Conservation (phyloP, 805 yeast genomes). For the Metschnikowia similis region DNA sequence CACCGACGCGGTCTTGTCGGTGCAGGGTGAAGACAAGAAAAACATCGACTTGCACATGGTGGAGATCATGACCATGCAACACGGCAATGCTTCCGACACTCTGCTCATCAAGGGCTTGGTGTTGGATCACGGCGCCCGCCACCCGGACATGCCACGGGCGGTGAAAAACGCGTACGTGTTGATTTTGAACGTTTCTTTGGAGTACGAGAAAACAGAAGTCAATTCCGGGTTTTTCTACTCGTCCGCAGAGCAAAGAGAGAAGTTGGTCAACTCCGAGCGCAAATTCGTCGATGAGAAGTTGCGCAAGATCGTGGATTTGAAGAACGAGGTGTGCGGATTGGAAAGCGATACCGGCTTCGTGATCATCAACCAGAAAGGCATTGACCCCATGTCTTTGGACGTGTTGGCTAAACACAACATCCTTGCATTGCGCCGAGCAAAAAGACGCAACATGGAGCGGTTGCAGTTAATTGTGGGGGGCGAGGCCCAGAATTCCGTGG, state of each 20-base stretch:
- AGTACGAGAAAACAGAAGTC: constrained; percentile 96
- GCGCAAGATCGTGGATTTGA: constrained; percentile 84
- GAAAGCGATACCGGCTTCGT: constrained; percentile 77
- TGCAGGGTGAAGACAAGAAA: constrained; percentile 46
- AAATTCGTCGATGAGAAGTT: constrained; percentile 92
- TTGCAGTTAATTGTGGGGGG: constrained; percentile 95
- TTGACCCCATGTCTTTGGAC: constrained; percentile 96
- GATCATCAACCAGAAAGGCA: constrained; percentile 95
- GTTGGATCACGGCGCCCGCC: constrained; percentile 96
- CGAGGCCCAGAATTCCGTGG: constrained; percentile 95
- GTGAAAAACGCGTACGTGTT: constrained; percentile 80
- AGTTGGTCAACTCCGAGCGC: constrained; percentile 88
- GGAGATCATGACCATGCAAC: constrained; percentile 98
- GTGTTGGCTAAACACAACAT: constrained; percentile 89
- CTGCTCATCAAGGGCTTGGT: constrained; percentile 83
- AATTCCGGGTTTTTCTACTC: constrained; percentile 94
- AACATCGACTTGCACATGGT: constrained; percentile 90
- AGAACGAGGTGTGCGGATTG: constrained; percentile 83
- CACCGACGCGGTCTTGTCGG: constrained; percentile 89
- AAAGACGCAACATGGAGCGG: constrained; percentile 98
- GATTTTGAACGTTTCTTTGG: constrained; percentile 88
- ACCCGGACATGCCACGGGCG: constrained; percentile 96
- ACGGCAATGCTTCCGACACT: constrained; percentile 79
- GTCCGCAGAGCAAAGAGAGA: constrained; percentile 92
- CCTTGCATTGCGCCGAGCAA: constrained; percentile 93